Evolutionary conservation across 345 rosid genomes (phyloP).

Genomic region (Stellera chamaejasme): DNA sequence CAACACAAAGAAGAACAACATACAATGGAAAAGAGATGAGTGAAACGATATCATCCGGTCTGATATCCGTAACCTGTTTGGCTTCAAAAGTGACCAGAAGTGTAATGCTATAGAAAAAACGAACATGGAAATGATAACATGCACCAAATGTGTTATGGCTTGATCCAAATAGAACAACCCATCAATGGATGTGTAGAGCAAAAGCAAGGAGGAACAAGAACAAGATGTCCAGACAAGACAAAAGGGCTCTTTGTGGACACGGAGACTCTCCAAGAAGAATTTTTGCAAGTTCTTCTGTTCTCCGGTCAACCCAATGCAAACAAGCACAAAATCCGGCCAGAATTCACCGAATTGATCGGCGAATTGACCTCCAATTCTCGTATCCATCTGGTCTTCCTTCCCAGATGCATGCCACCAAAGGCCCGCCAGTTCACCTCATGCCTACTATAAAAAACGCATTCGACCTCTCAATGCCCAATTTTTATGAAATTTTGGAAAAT

Average conservation of each 20-base stretch:
- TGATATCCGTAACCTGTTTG: slow-evolving; percentile 20
- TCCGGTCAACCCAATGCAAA: no score
- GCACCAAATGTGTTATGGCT: slow-evolving; percentile 58
- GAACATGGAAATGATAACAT: slow-evolving; percentile 36
- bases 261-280: no score
- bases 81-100: slow-evolving; percentile 31
- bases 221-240: slow-evolving; percentile 42
- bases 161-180: slow-evolving; percentile 61
- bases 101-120: slow-evolving; percentile 44
- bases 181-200: slow-evolving; percentile 37
- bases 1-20: slow-evolving; percentile 34
- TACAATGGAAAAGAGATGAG: slow-evolving; percentile 50
- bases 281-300: no score
- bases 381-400: no score
- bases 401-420: no score
- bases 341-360: no score
- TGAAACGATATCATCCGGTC: slow-evolving; percentile 51
- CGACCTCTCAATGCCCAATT: no score
- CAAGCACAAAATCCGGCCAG: no score
- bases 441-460: no score
- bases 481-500: no score
- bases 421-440: no score
- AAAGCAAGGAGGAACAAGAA: slow-evolving; percentile 46
- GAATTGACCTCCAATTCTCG: no score
- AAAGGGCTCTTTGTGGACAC: slow-evolving; percentile 69